Percentiles rank a stretch among this genome's conserved stretches.
These are phyloP conservation scores for Capronia coronata DNA, from an alignment of 2,329 filamentous ascomycete genomes.

Conservation along the genomic window DNA sequence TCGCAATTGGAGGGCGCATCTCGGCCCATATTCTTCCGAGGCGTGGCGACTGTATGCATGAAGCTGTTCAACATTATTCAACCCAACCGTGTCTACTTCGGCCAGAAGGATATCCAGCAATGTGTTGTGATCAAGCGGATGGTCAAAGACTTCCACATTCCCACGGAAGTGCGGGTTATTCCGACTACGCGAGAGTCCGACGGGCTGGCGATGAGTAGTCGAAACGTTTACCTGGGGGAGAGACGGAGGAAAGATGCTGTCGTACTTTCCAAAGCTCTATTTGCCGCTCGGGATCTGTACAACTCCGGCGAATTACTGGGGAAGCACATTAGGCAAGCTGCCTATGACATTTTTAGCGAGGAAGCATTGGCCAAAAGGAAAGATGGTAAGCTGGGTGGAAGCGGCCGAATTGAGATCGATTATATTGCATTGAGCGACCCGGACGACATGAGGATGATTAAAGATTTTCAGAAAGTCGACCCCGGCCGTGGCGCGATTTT, in stretches of 20 bases:
- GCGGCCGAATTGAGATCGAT: conserved; percentile 66
- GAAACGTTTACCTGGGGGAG: conserved; percentile 85
- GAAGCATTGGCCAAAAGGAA: conserved; percentile 30
- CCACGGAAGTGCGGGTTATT: conserved; percentile 66
- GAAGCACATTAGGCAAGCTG: conserved; percentile 64
- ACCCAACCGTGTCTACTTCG: conserved; percentile 80
- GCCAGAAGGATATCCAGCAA: conserved; percentile 97
- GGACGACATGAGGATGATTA: conserved; percentile 73
- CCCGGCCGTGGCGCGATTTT: conserved; percentile 67
- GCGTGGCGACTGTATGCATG: conserved; percentile 93
- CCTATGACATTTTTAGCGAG: conserved; percentile 53
- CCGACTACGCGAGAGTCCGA: conserved; percentile 70
- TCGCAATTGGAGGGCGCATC: conserved; percentile 76
- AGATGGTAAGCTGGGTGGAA: conserved; percentile 21
- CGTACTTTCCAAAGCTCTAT: conserved; percentile 64
- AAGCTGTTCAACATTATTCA: conserved; percentile 81
- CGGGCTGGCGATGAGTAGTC: conserved; percentile 81
- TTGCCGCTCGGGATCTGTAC: conserved; percentile 64
- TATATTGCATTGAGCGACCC: conserved; percentile 89
- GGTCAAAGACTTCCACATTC: conserved; percentile 79
- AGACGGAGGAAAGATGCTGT: conserved; percentile 65
- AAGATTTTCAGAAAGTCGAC: conserved; percentile 69
- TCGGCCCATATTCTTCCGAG: conserved; percentile 89
- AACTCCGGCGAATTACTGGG: conserved; percentile 49
- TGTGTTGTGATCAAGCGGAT: conserved; percentile 81